phyloP scores from a whole-genome alignment of 352 stramenopile species.

The Globisporangium polare region DNA sequence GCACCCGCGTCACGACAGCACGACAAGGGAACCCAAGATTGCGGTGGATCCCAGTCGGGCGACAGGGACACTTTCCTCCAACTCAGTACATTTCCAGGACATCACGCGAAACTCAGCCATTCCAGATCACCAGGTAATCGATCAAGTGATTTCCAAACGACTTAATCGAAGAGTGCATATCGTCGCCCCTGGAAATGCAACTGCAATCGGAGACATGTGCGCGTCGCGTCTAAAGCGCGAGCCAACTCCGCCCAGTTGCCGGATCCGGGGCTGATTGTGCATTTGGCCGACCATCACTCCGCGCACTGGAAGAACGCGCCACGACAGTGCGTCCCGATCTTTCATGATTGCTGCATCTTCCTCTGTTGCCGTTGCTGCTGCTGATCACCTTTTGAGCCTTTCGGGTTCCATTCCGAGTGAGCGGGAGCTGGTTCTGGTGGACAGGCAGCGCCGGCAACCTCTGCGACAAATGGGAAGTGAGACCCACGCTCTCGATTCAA shows the following conservation, averaged over 20 bases:
- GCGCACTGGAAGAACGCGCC: background rate
- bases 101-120: background rate
- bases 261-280: background rate
- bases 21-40: background rate
- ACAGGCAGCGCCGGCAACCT: too few species aligned
- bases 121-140: background rate
- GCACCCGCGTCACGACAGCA: constrained; percentile 5
- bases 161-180: constrained; percentile 8
- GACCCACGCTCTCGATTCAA: too few species aligned
- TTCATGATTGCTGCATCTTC: constrained; percentile 6
- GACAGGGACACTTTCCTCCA: background rate
- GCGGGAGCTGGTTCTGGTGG: too few species aligned
- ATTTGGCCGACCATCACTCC: constrained; percentile 3
- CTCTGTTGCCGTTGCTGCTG: too few species aligned
- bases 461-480: too few species aligned
- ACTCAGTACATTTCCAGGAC: background rate
- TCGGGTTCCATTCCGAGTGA: background rate
- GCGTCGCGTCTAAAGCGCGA: too few species aligned
- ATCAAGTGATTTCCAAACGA: constrained; percentile 7
- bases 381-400: background rate
- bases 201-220: constrained; percentile 13
- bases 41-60: background rate
- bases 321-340: constrained; percentile 11
- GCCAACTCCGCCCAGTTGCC: background rate
- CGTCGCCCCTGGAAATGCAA: background rate